These are phyloP conservation scores for Daldinia concentrica DNA, from an alignment of 495 filamentous ascomycete genomes.

Conservation along the genomic window DNA sequence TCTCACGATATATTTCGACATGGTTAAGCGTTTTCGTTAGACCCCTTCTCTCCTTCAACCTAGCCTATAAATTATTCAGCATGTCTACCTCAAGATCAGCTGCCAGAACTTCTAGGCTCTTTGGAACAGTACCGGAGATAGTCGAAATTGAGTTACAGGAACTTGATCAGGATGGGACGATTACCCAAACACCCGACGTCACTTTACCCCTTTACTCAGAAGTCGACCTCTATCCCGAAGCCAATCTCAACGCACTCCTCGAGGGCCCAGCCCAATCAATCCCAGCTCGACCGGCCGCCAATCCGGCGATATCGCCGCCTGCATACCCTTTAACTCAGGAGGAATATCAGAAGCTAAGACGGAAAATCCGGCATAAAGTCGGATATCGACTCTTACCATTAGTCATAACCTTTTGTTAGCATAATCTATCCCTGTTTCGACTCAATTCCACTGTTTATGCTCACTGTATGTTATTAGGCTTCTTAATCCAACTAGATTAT, in stretches of 20 bases:
- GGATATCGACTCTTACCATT: conserved; percentile 1
- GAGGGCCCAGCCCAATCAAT: neutral
- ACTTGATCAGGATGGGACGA: neutral
- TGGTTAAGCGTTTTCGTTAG: neutral
- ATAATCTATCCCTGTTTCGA: neutral
- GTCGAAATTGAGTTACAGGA: neutral
- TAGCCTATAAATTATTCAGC: neutral
- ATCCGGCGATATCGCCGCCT: neutral
- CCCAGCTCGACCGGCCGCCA: neutral
- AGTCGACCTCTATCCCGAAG: neutral
- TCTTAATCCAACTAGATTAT: conserved; percentile 12
- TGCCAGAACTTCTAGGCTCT: too few species aligned
- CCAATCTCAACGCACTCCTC: neutral
- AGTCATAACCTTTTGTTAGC: conserved; percentile 9
- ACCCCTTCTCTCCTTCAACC: neutral
- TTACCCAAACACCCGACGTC: neutral
- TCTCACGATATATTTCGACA: neutral
- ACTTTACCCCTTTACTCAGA: neutral
- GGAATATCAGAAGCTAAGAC: neutral
- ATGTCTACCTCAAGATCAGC: neutral
- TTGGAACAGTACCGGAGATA: too few species aligned
- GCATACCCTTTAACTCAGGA: neutral
- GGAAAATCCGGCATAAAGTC: neutral
- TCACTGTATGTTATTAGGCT: neutral
- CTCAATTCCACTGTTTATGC: too few species aligned